Conservation (phyloP, 1,139 yeast species). For the Zygoascus meyerae region DNA sequence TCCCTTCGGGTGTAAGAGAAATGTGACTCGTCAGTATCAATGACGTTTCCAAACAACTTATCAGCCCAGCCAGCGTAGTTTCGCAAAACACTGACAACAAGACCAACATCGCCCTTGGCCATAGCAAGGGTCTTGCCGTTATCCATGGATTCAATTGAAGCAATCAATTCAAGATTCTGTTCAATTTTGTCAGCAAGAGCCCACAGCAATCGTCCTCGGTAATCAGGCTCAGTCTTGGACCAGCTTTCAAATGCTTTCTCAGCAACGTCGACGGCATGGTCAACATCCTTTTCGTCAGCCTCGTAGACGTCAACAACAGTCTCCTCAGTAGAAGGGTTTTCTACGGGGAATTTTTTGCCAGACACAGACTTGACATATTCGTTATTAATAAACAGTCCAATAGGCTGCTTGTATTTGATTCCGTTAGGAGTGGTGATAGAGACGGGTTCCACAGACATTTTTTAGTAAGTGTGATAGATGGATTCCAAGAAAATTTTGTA, state of each 20-base stretch:
- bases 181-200: conserved; percentile 52
- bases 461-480: neutral
- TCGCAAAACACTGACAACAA: conserved; percentile 43
- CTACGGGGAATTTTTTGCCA: conserved; percentile 48
- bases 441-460: conserved; percentile 2
- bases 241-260: conserved; percentile 43
- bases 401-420: conserved; percentile 53
- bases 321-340: conserved; percentile 45
- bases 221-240: conserved; percentile 45
- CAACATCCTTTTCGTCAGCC: conserved; percentile 52
- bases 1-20: conserved; percentile 56
- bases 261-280: conserved; percentile 56
- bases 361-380: conserved; percentile 60
- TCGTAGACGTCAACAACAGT: conserved; percentile 47
- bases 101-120: conserved; percentile 51
- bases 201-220: conserved; percentile 41
- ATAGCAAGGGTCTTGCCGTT: conserved; percentile 52
- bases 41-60: conserved; percentile 59
- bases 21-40: conserved; percentile 59
- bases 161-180: conserved; percentile 42
- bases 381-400: conserved; percentile 78
- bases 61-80: conserved; percentile 85
- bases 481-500: neutral
- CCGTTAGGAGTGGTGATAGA: conserved; percentile 55
- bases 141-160: conserved; percentile 55